Evolutionary conservation across 164 flowering plant genomes (phyloP).

Genomic region (Euptelea pleiosperma): DNA sequence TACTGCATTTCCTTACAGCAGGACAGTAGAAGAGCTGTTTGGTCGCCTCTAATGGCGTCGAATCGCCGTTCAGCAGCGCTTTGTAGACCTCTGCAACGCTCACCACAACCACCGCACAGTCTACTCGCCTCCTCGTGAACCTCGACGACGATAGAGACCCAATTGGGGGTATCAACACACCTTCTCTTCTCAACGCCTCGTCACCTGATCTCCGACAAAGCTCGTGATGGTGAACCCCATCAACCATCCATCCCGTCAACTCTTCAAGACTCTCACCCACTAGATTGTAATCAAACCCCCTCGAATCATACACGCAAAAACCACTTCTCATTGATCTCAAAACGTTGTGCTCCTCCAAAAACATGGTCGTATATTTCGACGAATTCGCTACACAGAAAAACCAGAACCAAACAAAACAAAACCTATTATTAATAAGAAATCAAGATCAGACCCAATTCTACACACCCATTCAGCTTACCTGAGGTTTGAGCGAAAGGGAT

Average conservation of each 20-base stretch:
- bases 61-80: conserved; percentile 42
- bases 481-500: conserved; percentile 74
- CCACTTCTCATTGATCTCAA: conserved; percentile 65
- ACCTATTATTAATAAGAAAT: not conserved
- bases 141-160: conserved; percentile 28
- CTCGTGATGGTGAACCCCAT: conserved; percentile 69
- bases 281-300: conserved; percentile 45
- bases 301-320: conserved; percentile 69
- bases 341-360: conserved; percentile 75
- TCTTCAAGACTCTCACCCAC: conserved; percentile 38
- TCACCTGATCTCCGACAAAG: conserved; percentile 50
- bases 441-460: no score
- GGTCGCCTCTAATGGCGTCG: conserved; percentile 47
- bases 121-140: conserved; percentile 45
- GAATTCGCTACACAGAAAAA: conserved; percentile 25
- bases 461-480: no score
- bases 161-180: not conserved
- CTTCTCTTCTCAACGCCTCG: conserved; percentile 6
- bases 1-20: conserved; percentile 54
- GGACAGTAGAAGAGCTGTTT: conserved; percentile 50
- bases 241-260: conserved; percentile 46
- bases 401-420: conserved; percentile 2
- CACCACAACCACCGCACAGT: conserved; percentile 60
- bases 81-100: conserved; percentile 49
- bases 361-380: conserved; percentile 40